Percentiles rank a stretch among this genome's conserved stretches.
Conservation (phyloP, 2,329 filamentous ascomycete species). For the Fusarium domesticum region DNA sequence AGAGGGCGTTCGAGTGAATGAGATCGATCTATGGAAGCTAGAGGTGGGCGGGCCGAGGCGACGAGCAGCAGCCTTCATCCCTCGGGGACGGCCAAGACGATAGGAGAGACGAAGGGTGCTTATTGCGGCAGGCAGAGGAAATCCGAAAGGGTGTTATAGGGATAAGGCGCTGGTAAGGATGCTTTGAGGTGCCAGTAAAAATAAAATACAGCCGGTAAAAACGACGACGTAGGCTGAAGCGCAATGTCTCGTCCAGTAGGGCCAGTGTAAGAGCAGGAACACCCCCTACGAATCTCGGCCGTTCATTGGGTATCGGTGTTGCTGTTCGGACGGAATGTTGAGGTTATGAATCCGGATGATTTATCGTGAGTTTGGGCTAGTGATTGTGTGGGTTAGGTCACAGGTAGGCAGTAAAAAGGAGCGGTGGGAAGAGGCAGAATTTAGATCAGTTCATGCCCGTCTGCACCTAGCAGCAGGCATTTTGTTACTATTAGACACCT, state of each 20-base stretch:
- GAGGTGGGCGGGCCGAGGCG: constrained; percentile 24
- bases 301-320: neutral
- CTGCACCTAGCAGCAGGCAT: too few relatives aligned
- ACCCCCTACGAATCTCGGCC: neutral
- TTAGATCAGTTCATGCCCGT: neutral
- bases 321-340: neutral
- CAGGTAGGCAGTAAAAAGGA: constrained; percentile 23
- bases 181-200: neutral
- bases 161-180: neutral
- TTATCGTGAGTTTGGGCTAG: constrained; percentile 3
- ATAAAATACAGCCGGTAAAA: constrained; percentile 1
- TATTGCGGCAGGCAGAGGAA: constrained; percentile 11
- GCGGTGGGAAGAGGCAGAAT: constrained; percentile 33
- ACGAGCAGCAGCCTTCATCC: constrained; percentile 29
- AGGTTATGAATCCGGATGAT: neutral
- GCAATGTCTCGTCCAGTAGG: neutral
- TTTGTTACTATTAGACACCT: too few relatives aligned
- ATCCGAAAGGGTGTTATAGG: neutral
- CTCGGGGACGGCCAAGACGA: constrained; percentile 8
- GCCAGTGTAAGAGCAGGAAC: neutral
- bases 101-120: constrained; percentile 1
- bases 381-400: constrained; percentile 20
- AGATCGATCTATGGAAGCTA: constrained; percentile 20
- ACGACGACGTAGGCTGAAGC: neutral
- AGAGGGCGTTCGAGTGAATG: constrained; percentile 15